Evolutionary conservation across 768 basidiomycete species (phyloP), one percentile per base, ranked within the genome.

Genomic region (Trametes elegans): DNA sequence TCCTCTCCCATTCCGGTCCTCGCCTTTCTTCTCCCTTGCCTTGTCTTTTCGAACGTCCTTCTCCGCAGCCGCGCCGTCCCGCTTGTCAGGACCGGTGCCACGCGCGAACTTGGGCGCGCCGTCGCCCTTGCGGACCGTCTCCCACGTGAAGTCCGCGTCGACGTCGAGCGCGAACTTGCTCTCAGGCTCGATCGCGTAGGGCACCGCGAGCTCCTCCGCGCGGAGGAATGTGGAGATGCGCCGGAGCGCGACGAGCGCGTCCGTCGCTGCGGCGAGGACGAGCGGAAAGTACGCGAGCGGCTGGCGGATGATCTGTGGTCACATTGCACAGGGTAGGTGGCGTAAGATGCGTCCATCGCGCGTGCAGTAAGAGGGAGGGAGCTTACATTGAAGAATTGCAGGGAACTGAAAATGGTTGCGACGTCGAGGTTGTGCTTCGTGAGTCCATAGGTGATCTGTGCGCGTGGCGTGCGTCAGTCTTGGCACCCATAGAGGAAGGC

Each of bases 381-480:
- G 45, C 94, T 74, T 31, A 97, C 74, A 62, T 87, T 89, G 78
- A 97, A 97, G 18, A 93, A 76, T 0, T 88, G 85, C 42, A 98
- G 75, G 21, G 92, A 92, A 32, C 92, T 77, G 72, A 97, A 97
- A 56, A 96, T 81, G 35, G 81, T 79, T 0, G 84, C 84, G 0
- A 94, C 79, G 28, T 85, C 74, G 32, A 91, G 77, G 5, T 70
- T 34, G 65, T 92, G 88, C 8, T 81, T 81, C 27, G 71, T 79
- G 16, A 87, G 66, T 1, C 76, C 74, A 61, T 87, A 88, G 0
- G 84, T 84, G 58, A 88, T 80, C 80, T 87, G n/a, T 44, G 31
- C 27, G n/a, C 27, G 28, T 21, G 18, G 38, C 29, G n/a, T 7
- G 49, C 27, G 36, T 10, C 11, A 34, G n/a, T n/a, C 34, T 13